A percentile compares a stretch with the other conserved stretches of the same genome.
Evolutionary conservation across 129 eudicot species (phyloP).

Genomic region (Tanacetum coccineum): DNA sequence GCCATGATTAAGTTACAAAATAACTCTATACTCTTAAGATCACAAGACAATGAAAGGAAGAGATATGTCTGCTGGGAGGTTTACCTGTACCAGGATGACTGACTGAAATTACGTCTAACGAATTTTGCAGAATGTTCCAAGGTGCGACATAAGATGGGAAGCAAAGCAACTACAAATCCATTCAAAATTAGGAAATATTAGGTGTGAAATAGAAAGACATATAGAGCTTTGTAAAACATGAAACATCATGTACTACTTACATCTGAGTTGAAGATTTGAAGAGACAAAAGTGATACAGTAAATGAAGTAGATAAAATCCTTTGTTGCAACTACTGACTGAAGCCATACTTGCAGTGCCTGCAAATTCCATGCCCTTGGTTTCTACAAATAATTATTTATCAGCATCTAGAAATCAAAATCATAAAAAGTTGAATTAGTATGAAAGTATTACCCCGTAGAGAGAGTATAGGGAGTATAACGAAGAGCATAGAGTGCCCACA

Average conservation of each 20-base stretch:
- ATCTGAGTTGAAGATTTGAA: slow-evolving; percentile 81
- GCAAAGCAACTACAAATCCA: slow-evolving; percentile 69
- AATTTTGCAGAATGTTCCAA: slow-evolving; percentile 82
- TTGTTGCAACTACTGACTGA: slow-evolving; percentile 76
- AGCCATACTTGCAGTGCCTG: slow-evolving; percentile 89
- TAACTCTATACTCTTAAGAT: neutral
- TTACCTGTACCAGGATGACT: slow-evolving; percentile 80
- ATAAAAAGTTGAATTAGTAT: neutral
- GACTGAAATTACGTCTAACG: slow-evolving; percentile 69
- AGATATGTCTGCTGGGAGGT: neutral
- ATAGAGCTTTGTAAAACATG: neutral
- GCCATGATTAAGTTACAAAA: slow-evolving; percentile 22
- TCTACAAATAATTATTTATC: slow-evolving; percentile 40
- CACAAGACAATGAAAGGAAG: neutral
- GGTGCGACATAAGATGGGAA: slow-evolving; percentile 76
- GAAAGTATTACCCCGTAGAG: slow-evolving; percentile 80
- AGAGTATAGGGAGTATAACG: slow-evolving; percentile 76
- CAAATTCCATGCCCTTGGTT: slow-evolving; percentile 91
- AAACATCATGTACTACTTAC: slow-evolving; percentile 40
- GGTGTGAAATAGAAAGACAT: neutral
- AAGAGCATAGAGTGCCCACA: slow-evolving; percentile 86
- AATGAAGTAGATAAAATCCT: slow-evolving; percentile 77
- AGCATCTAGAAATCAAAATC: neutral
- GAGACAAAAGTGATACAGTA: slow-evolving; percentile 86
- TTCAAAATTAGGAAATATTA: slow-evolving; percentile 5